Percentiles rank a stretch among this genome's conserved stretches.
Conservation (phyloP, 257 asterid genomes). For the Forsythia viridissima region DNA sequence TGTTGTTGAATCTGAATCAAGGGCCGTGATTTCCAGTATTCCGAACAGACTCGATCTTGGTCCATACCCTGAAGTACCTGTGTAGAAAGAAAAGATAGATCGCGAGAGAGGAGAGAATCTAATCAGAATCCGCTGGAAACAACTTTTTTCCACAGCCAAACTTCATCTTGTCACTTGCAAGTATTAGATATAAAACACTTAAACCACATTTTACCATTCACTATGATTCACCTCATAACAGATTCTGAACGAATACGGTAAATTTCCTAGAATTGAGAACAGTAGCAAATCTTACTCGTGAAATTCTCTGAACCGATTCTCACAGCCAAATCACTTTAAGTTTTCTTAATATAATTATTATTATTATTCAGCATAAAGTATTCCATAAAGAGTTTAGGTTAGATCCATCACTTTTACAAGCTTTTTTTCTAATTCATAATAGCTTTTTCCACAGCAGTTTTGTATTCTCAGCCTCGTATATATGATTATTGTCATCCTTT, state of each 20-base stretch:
- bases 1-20: constrained; percentile 70
- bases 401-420: too few relatives aligned
- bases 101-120: not conserved
- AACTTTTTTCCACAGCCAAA: not conserved
- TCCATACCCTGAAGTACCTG: constrained; percentile 93
- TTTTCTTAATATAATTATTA: too few relatives aligned
- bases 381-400: not conserved
- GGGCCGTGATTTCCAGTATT: constrained; percentile 90
- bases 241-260: not conserved
- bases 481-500: not conserved
- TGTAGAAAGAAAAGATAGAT: constrained; percentile 18
- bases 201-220: not conserved
- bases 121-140: not conserved
- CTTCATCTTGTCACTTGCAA: not conserved
- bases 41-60: constrained; percentile 51
- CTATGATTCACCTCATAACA: not conserved
- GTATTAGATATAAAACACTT: not conserved
- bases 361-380: not conserved
- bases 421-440: not conserved
- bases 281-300: not conserved
- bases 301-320: not conserved
- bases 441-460: not conserved
- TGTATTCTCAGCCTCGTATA: not conserved
- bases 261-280: not conserved
- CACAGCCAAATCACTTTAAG: not conserved